Percentiles rank a stretch among this genome's conserved stretches.
These are phyloP conservation scores for Podospora pseudoanserina DNA, from an alignment of 495 filamentous ascomycete genomes.

Conservation along the genomic window DNA sequence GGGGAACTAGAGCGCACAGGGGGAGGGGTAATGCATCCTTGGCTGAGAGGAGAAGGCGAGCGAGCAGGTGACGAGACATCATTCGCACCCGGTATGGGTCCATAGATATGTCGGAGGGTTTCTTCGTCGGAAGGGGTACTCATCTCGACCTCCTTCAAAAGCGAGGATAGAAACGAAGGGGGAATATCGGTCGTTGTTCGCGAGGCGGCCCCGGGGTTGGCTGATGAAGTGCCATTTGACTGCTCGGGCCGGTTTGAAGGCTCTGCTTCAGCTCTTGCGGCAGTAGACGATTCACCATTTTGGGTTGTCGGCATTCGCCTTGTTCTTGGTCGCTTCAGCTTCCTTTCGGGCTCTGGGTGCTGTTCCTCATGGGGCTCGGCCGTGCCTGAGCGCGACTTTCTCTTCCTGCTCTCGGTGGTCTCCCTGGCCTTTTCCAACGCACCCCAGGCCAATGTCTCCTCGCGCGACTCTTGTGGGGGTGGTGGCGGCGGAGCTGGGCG, in stretches of 20 bases:
- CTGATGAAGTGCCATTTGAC: background rate
- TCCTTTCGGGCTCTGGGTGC: conserved; percentile 62
- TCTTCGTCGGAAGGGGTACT: conserved; percentile 56
- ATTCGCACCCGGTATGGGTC: conserved; percentile 45
- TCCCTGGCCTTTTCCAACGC: conserved; percentile 80
- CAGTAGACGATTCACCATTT: conserved; percentile 37
- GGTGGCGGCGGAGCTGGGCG: conserved; percentile 28
- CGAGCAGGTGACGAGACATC: conserved; percentile 61
- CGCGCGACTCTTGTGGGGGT: conserved; percentile 64
- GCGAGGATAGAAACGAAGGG: conserved; percentile 69
- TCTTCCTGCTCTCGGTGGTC: conserved; percentile 63
- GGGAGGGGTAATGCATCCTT: conserved; percentile 65
- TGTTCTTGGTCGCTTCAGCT: conserved; percentile 80
- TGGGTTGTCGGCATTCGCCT: conserved; percentile 37
- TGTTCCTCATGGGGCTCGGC: conserved; percentile 63
- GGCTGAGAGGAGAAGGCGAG: conserved; percentile 66
- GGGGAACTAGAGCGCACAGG: conserved; percentile 68
- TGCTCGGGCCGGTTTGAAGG: conserved; percentile 5
- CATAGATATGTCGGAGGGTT: conserved; percentile 43
- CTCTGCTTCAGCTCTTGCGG: conserved; percentile 11
- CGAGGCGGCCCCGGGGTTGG: conserved; percentile 28
- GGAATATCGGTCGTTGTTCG: conserved; percentile 37
- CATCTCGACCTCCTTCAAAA: conserved; percentile 83
- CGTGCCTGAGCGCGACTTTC: conserved; percentile 69
- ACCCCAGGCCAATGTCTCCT: conserved; percentile 84